A percentile compares a stretch with the other conserved stretches of the same genome.
phyloP scores from a whole-genome alignment of 2,329 filamentous ascomycete genomes.

The Acrocalymma vagum region DNA sequence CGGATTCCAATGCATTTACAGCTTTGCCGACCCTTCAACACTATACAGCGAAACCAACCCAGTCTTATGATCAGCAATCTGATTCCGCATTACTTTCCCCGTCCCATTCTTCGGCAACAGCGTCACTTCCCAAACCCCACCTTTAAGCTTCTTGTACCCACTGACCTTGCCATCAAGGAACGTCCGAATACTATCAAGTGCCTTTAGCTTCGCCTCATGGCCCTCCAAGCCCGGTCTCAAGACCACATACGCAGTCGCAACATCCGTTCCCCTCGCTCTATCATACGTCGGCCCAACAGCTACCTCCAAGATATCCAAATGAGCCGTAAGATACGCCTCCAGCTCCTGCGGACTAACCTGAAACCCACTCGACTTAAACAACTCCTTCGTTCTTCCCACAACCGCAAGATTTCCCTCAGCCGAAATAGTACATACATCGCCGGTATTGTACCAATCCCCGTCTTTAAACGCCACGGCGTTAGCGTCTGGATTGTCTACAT shows the following conservation, averaged over 20 bases:
- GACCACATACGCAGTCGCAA: conserved; percentile 21
- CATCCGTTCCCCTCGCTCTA: conserved; percentile 15
- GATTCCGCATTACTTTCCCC: too few relatives aligned
- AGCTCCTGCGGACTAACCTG: conserved; percentile 24
- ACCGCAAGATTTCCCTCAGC: conserved; percentile 81
- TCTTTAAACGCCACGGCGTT: conserved; percentile 74
- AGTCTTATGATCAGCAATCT: too few relatives aligned
- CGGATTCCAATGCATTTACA: too few relatives aligned
- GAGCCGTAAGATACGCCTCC: conserved; percentile 17
- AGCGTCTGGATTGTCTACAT: conserved; percentile 72
- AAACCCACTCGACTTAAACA: conserved; percentile 29
- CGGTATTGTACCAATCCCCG: conserved; percentile 56
- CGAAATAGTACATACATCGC: conserved; percentile 69
- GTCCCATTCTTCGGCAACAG: conserved; percentile 20
- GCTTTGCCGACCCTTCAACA: too few relatives aligned
- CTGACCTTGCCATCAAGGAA: conserved; percentile 16
- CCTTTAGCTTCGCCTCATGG: conserved; percentile 10
- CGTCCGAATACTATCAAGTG: too few relatives aligned
- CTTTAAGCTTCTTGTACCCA: conserved; percentile 26
- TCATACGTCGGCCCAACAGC: conserved; percentile 16
- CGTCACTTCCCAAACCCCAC: conserved; percentile 17
- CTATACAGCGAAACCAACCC: too few relatives aligned
- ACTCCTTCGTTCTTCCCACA: conserved; percentile 69
- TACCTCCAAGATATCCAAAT: conserved; percentile 18
- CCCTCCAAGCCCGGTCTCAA: conserved; percentile 12